Base-by-base conservation (phyloP, 2,329 filamentous ascomycete genomes). In the Tothia fuscella region DNA sequence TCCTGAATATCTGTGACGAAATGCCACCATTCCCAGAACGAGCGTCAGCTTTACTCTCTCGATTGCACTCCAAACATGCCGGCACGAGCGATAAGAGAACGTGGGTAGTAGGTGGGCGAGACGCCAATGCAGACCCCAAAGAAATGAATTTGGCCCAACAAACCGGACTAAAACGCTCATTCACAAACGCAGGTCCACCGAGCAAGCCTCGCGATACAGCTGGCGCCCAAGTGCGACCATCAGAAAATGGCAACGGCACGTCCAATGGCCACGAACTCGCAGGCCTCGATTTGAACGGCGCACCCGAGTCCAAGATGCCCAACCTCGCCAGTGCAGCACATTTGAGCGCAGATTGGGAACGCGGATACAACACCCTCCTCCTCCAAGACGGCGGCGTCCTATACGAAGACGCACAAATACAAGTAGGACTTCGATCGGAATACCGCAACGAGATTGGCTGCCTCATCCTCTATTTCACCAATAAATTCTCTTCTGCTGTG, bases 1-100 rank as follows among this genome's bases (percentile, higher is more conserved):
- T 98, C 10, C 78, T 91, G 39, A 96, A 91, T 0, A 80, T 98
- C 5, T 94, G 88, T 59, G 91, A 98, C 52, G 91, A 98, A 60
- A 98, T 98, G 93, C 91, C 91, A 2, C 88, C 91, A 0, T 98
- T 96, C 64, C 93, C 91, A 0, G 88, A 98, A 60, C 73, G 93
- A 46, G 80, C 93, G 45, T 96, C 91, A 4, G 89, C 91, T 2
- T 68, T 98, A 21, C 70, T 98, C 9, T 95, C 89, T 29, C 76
- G 91, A 44, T 71, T 98, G 38, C 89, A 98, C 62, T 87, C 94
- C 62, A 96, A 93, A 65, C 87, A 93, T 54, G 83, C 82, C 36
- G 84, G 82, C 46, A 91, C 86, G 12, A 93, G 85, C 56, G 91
- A 98, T 60, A 93, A 93, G 65, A 77, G 89, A 47, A 96, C 91